A percentile compares a stretch with the other conserved stretches of the same genome.
phyloP scores from a whole-genome alignment of 371 early-diverging fungal species.

The Nematocida major region DNA sequence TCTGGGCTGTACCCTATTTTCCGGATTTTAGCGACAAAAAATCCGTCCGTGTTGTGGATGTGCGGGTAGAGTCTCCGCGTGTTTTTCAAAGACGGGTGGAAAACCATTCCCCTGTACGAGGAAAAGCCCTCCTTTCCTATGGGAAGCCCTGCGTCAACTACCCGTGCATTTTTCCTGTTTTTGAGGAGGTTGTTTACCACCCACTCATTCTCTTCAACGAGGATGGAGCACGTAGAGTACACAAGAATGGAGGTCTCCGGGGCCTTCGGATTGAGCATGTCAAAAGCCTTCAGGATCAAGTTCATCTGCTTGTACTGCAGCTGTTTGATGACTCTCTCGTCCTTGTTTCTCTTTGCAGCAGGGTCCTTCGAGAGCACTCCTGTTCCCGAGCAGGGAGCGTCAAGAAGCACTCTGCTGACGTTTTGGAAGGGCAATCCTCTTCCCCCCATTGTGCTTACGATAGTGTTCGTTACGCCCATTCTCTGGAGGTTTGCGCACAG shows the following conservation, averaged over 20 bases:
- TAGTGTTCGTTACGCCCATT: constrained; percentile 80
- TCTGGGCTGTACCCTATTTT: constrained; percentile 65
- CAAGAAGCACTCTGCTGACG: constrained; percentile 89
- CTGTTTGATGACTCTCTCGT: constrained; percentile 76
- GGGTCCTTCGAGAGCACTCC: constrained; percentile 97
- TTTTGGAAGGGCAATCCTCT: constrained; percentile 81
- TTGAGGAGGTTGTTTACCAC: constrained; percentile 86
- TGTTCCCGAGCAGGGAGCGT: constrained; percentile 97
- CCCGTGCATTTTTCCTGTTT: constrained; percentile 82
- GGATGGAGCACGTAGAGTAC: constrained; percentile 96
- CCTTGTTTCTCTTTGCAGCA: constrained; percentile 81
- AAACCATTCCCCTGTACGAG: constrained; percentile 65
- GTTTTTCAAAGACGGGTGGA: constrained; percentile 74
- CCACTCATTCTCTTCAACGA: constrained; percentile 94
- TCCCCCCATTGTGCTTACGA: constrained; percentile 92
- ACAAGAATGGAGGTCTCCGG: constrained; percentile 73
- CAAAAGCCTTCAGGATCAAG: constrained; percentile 86
- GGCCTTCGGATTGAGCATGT: constrained; percentile 85
- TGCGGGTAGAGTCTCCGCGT: constrained; percentile 92
- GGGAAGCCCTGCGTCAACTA: constrained; percentile 72
- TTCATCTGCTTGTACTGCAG: constrained; percentile 85
- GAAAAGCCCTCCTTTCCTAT: constrained; percentile 62
- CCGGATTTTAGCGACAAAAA: constrained; percentile 90
- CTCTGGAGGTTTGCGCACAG: constrained; percentile 86
- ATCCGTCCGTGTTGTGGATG: constrained; percentile 97